Conservation (phyloP, 2,329 filamentous ascomycete species). For the Colletotrichum sp. region DNA sequence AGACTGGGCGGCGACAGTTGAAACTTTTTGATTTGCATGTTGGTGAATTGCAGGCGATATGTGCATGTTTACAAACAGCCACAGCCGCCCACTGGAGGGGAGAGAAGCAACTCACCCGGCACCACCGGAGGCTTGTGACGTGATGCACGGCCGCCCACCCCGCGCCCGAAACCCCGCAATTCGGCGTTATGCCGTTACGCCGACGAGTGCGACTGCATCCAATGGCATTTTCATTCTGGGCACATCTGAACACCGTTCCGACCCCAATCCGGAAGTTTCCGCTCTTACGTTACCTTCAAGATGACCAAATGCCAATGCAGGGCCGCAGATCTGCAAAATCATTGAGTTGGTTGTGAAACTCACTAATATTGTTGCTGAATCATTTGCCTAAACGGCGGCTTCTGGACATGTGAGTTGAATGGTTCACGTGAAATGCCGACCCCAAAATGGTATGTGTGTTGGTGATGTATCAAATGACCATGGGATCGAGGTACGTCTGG, state of each 20-base stretch:
- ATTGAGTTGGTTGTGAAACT: not conserved
- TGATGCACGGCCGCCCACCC: not conserved
- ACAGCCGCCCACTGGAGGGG: not conserved
- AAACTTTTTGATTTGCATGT: constrained; percentile 22
- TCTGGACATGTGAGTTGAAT: not conserved
- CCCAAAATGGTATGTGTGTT: not conserved
- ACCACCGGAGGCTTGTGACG: not conserved
- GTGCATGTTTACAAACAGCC: not conserved
- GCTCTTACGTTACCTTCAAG: not conserved
- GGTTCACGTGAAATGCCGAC: not conserved
- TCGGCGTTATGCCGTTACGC: not conserved
- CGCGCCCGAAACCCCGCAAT: not conserved
- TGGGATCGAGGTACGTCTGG: not conserved
- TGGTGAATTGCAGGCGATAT: not conserved
- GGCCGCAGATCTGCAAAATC: not conserved
- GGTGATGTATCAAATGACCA: not conserved
- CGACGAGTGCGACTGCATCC: not conserved
- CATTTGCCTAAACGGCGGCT: not conserved
- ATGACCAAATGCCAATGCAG: not conserved
- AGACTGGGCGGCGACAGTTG: constrained; percentile 29
- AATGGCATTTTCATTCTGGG: not conserved
- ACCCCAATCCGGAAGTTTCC: not conserved
- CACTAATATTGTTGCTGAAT: not conserved
- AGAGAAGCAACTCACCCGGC: not conserved
- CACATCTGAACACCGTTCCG: not conserved